Percentiles rank a stretch among this genome's conserved stretches.
These are phyloP conservation scores for Conticribra guillardii DNA, from an alignment of 108 stramenopile genomes.

Conservation along the genomic window DNA sequence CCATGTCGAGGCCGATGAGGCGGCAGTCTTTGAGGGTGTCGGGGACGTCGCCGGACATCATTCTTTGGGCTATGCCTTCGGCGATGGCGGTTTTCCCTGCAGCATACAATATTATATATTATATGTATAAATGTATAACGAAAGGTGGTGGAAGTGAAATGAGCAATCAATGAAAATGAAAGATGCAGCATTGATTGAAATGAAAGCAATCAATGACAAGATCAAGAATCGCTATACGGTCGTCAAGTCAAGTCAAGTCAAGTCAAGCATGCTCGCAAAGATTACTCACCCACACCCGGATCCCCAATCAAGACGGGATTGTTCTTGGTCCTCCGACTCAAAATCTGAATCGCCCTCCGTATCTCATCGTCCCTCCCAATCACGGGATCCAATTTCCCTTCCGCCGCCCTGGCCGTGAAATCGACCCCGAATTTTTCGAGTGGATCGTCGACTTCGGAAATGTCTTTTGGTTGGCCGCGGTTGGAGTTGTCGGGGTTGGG, in stretches of 20 bases:
- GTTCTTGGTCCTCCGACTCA: conserved; percentile 97
- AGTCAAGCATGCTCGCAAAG: not conserved
- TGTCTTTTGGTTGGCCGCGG: not conserved
- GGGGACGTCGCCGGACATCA: conserved; percentile 54
- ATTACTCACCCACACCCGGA: conserved; percentile 92
- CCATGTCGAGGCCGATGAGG: conserved; percentile 95
- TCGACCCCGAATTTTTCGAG: conserved; percentile 95
- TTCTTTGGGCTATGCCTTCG: conserved; percentile 93
- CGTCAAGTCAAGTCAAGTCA: too few species aligned
- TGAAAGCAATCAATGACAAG: too few species aligned
- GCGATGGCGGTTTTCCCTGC: conserved; percentile 98
- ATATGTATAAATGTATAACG: too few species aligned
- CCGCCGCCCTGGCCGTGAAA: conserved; percentile 85
- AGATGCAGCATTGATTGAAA: not conserved
- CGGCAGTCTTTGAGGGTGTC: conserved; percentile 59
- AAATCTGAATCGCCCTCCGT: conserved; percentile 94
- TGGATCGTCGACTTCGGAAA: conserved; percentile 71
- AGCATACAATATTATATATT: too few species aligned
- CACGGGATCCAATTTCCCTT: conserved; percentile 94
- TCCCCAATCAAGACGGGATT: conserved; percentile 99
- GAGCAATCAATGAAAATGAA: conserved; percentile 20
- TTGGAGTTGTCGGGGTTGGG: conserved; percentile 9
- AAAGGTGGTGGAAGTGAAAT: too few species aligned
- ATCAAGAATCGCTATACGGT: too few species aligned
- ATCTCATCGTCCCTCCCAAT: conserved; percentile 99